Conservation (phyloP, 345 rosid species). For the Salix viminalis region DNA sequence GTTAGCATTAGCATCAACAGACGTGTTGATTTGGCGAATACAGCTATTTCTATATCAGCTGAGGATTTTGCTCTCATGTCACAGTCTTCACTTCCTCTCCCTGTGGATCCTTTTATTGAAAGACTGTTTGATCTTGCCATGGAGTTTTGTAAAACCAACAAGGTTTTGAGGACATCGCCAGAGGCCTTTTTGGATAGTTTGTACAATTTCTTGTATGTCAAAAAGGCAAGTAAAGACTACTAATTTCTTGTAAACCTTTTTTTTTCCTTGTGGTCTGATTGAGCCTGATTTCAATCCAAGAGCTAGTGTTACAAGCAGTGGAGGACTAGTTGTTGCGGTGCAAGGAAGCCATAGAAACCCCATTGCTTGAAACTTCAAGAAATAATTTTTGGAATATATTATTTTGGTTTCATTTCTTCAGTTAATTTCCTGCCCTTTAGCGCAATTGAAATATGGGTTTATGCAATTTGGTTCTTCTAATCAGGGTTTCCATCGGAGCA, state of each 20-base stretch:
- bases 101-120: slow-evolving; percentile 49
- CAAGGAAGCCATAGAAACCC: no score
- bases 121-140: slow-evolving; percentile 56
- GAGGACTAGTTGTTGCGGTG: no score
- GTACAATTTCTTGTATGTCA: slow-evolving; percentile 39
- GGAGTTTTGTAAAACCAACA: slow-evolving; percentile 42
- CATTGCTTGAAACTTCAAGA: no score
- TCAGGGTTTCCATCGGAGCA: slow-evolving; percentile 51
- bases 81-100: slow-evolving; percentile 60
- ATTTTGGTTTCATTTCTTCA: no score
- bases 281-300: no score
- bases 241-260: not conserved
- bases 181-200: slow-evolving; percentile 45
- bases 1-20: slow-evolving; percentile 57
- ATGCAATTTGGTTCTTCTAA: not conserved
- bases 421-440: no score
- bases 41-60: slow-evolving; percentile 56
- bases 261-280: no score
- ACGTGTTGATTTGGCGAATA: slow-evolving; percentile 50
- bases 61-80: slow-evolving; percentile 65
- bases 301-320: no score
- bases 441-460: no score
- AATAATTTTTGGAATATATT: no score
- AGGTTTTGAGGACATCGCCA: slow-evolving; percentile 31
- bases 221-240: slow-evolving; percentile 34